Base-by-base conservation (phyloP, 108 stramenopile species). In the Nitzschia sp. region DNA sequence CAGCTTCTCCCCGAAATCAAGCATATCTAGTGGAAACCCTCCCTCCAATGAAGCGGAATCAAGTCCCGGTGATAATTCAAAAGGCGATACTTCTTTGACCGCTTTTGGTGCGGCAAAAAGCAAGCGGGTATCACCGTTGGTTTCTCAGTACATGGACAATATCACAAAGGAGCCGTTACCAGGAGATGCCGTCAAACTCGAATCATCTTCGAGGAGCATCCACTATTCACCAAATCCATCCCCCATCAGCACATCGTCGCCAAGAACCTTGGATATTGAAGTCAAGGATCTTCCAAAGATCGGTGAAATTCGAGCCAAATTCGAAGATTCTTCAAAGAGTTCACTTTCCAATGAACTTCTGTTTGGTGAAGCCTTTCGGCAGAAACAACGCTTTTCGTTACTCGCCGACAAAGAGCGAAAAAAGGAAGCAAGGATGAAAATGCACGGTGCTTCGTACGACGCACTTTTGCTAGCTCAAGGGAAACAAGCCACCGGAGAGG, bases 321-420 rank as follows among this genome's bases (percentile, higher is more conserved):
- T 76, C 33, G 62, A 63, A 15, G 45, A 34, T 5, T 63, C 60
- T 54, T 17, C 61, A 1, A 68, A 22, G 30, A 50, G 58, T 25
- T 25, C 8, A 26, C 21, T 16, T n/a, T 29, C 61, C 21, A 53
- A 36, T 38, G 29, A 29, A 15, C 60, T 67, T 15, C 48, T 45
- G n/a, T 74, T 61, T 53, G 73, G 73, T 8, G 73, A 74, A 53
- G 53, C 73, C 23, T 74, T 74, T 30, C 73, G 73, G 25, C 65
- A 74, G 47, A 58, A 67, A 35, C 57, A 74, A 34, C 45, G 73
- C 27, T 23, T 31, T 35, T 36, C 53, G 2, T n/a, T 54, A 32
- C 41, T 67, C 25, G 45, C 56, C 23, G 73, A 66, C 15, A 66
- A 61, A 27, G 57, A 67, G 32, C 29, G 38, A 15, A 28, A 50